phyloP scores from a whole-genome alignment of 208 protist genomes.

The Leishmania tarentolae region DNA sequence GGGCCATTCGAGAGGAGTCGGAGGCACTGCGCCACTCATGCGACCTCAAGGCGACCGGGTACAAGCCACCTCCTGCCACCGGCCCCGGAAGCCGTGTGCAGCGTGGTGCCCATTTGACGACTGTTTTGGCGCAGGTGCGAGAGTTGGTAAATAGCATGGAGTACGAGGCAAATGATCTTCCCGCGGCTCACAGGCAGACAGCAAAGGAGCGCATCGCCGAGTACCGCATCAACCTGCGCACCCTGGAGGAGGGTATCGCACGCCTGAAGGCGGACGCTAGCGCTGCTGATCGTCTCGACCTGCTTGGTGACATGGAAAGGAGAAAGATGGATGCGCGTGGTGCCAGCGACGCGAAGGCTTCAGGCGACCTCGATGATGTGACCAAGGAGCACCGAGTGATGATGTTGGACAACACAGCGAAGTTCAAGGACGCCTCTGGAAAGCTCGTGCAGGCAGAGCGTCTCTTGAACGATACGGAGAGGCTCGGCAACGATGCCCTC shows the following conservation, averaged over 20 bases:
- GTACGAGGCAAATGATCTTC: constrained; percentile 70
- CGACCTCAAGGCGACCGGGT: constrained; percentile 34
- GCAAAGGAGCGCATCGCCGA: constrained; percentile 50
- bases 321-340: background rate
- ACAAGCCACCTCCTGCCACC: constrained; percentile 52
- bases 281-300: constrained; percentile 57
- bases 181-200: constrained; percentile 41
- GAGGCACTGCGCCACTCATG: constrained; percentile 40
- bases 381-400: constrained; percentile 50
- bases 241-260: constrained; percentile 47
- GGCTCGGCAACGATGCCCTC: constrained; percentile 56
- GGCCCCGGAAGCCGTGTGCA: constrained; percentile 61
- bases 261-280: constrained; percentile 47
- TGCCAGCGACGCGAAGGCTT: background rate
- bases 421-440: constrained; percentile 57
- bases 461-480: constrained; percentile 69
- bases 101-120: constrained; percentile 36
- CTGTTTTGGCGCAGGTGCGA: constrained; percentile 42
- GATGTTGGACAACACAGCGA: constrained; percentile 82
- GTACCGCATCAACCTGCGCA: constrained; percentile 35
- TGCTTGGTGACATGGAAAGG: constrained; percentile 35
- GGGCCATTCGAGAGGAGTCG: constrained; percentile 47
- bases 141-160: constrained; percentile 76
- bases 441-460: constrained; percentile 64
- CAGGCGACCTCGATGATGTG: constrained; percentile 47